Percentiles rank a stretch among this genome's conserved stretches.
These are phyloP conservation scores for Saccharomycopsis sp. DNA, from an alignment of 805 yeast species.

Conservation along the genomic window DNA sequence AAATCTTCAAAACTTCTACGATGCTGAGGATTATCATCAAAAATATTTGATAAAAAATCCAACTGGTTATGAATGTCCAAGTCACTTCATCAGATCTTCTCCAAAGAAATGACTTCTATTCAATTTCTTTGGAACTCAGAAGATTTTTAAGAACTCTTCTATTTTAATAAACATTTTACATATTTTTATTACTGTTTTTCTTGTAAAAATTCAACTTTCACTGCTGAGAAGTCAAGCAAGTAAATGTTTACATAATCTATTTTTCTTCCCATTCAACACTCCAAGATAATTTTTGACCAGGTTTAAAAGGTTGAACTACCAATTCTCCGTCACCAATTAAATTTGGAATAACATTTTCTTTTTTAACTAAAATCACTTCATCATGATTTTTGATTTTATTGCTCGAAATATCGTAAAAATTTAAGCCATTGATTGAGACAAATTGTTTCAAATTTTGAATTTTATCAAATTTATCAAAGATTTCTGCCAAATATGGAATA, in stretches of 20 bases:
- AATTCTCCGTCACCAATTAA: slow-evolving; percentile 35
- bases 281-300: slow-evolving; percentile 71
- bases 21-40: slow-evolving; percentile 96
- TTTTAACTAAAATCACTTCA: slow-evolving; percentile 44
- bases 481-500: slow-evolving; percentile 74
- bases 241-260: too few species aligned
- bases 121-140: too few species aligned
- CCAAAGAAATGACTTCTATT: slow-evolving; percentile 16
- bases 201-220: too few species aligned
- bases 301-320: slow-evolving; percentile 73
- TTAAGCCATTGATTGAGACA: slow-evolving; percentile 63
- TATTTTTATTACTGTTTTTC: too few species aligned
- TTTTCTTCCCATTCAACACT: slow-evolving; percentile 53
- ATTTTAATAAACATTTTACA: too few species aligned
- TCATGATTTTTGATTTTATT: slow-evolving; percentile 33
- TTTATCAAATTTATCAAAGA: slow-evolving; percentile 58
- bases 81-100: slow-evolving; percentile 59
- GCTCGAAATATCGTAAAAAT: slow-evolving; percentile 53
- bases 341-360: slow-evolving; percentile 49
- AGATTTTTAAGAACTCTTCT: too few species aligned
- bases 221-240: too few species aligned
- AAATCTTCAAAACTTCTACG: slow-evolving; percentile 63
- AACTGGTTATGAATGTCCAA: slow-evolving; percentile 80
- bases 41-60: slow-evolving; percentile 72
- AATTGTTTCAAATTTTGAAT: slow-evolving; percentile 61